phyloP scores from a whole-genome alignment of 208 protist species.

The Tetramitus jugosus region DNA sequence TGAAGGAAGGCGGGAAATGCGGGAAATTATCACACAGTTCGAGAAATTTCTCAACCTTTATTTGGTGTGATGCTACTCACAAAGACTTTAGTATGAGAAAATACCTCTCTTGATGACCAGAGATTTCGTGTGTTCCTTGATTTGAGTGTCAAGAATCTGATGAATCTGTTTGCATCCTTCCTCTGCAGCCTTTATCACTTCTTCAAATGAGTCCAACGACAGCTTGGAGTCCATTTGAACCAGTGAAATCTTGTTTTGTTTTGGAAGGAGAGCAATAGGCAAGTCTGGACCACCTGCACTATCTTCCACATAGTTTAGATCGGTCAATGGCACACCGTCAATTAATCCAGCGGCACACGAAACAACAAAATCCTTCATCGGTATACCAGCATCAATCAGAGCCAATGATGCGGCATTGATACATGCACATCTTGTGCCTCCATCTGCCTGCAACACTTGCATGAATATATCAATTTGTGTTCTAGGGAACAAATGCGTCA shows the following conservation, averaged over 20 bases:
- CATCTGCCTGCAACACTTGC: slow-evolving; percentile 69
- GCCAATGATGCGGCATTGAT: slow-evolving; percentile 76
- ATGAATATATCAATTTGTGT: slow-evolving; percentile 70
- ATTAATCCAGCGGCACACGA: slow-evolving; percentile 54
- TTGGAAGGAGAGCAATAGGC: slow-evolving; percentile 50
- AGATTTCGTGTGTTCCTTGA: not conserved
- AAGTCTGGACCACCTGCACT: slow-evolving; percentile 50
- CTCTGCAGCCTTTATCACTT: slow-evolving; percentile 42
- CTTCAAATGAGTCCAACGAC: slow-evolving; percentile 45
- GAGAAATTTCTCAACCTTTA: no score
- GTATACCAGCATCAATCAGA: slow-evolving; percentile 72
- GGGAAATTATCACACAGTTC: no score
- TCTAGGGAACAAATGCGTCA: slow-evolving; percentile 42
- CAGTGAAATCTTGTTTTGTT: slow-evolving; percentile 37
- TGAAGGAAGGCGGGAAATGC: no score
- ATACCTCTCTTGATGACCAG: slow-evolving; percentile 3
- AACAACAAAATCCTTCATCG: slow-evolving; percentile 67
- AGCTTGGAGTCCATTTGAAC: slow-evolving; percentile 58
- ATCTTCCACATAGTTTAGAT: slow-evolving; percentile 46
- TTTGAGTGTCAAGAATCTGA: slow-evolving; percentile 25
- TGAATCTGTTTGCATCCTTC: slow-evolving; percentile 50
- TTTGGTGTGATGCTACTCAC: no score
- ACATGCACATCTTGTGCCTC: slow-evolving; percentile 42
- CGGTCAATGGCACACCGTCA: slow-evolving; percentile 47
- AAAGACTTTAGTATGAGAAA: no score